Conservation (phyloP, 306 rosid genomes). For the Purshia tridentata region DNA sequence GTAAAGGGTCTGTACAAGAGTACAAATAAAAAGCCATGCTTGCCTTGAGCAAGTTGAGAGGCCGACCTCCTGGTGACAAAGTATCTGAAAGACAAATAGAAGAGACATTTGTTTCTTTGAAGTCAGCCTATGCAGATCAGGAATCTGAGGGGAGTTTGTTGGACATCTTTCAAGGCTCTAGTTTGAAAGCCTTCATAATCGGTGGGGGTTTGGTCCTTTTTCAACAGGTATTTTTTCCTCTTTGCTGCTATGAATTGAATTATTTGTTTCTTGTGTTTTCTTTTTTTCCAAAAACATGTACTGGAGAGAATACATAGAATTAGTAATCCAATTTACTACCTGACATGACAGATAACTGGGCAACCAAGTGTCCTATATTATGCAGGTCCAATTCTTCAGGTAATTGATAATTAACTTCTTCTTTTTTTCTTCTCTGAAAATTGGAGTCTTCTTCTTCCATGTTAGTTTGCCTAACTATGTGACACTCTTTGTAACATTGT, state of each 20-base stretch:
- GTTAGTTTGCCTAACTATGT: constrained; percentile 26
- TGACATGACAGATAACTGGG: constrained; percentile 83
- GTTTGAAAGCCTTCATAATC: constrained; percentile 81
- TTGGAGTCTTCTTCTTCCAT: constrained; percentile 10
- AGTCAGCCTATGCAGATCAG: constrained; percentile 67
- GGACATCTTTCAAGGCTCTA: constrained; percentile 93
- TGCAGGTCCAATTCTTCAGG: constrained; percentile 97
- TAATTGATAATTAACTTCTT: constrained; percentile 33
- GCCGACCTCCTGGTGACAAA: constrained; percentile 72
- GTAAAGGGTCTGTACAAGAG: constrained; percentile 69
- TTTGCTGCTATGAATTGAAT: constrained; percentile 13
- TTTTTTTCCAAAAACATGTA: constrained; percentile 17
- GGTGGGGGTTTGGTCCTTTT: constrained; percentile 93
- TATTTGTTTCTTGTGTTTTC: constrained; percentile 18
- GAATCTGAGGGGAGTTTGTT: constrained; percentile 78
- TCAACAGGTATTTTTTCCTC: constrained; percentile 71
- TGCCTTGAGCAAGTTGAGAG: constrained; percentile 75
- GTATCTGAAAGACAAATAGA: constrained; percentile 81
- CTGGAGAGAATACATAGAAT: constrained; percentile 33
- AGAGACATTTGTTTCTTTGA: constrained; percentile 65
- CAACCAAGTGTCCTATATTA: constrained; percentile 97
- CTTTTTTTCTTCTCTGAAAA: not conserved
- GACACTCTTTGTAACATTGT: constrained; percentile 20
- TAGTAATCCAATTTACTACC: constrained; percentile 37
- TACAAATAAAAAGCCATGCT: constrained; percentile 64